Base-by-base conservation (phyloP, 2,329 filamentous ascomycete genomes). In the Periconia sp. region DNA sequence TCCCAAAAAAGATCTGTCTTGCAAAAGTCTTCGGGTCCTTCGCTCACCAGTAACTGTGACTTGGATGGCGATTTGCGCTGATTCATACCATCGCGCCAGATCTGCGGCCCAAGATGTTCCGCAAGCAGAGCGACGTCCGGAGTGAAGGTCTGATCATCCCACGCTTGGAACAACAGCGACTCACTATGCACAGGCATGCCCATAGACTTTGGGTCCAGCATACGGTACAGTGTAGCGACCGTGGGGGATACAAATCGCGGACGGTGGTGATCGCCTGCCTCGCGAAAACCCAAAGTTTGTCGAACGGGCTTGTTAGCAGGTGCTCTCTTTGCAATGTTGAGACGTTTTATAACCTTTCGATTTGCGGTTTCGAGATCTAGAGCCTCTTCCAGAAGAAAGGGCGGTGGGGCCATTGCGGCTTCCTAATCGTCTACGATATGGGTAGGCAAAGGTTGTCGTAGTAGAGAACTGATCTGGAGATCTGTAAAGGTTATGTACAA, bases 61-160 rank as follows among this genome's bases (percentile, higher is more conserved):
- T 49, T 50, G 1, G 17, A 20, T 3, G 10, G 10, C 5, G 41
- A 30, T 6, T 20, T 1, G 2, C 49, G 53, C 6, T 40, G 2
- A 11, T 55, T 45, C n/a, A 55, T 49, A 6, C 49, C 14, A n/a
- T 55, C 53, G 2, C 31, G 31, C 53, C 53, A 55, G 10, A 55
- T 55, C 31, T 37, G 23, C 2, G 37, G 30, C 7, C 53, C 53
- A n/a, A 41, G 41, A 2, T 46, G 14, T 2, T 15, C 10, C 9
- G 47, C 10, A 10, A 52, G 41, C n/a, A 15, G 15, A 5, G 18
- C 10, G n/a, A 49, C 19, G 1, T 45, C 9, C 1, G 20, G n/a
- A 2, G 19, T 23, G 19, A 45, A 46, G 11, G 30, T 37, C 13
- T 35, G n/a, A 5, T 35, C 14, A 8, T 23, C 11, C 53, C 49